Evolutionary conservation across 1,139 yeast species (phyloP).

Genomic region (Arxiozyma bovina): DNA sequence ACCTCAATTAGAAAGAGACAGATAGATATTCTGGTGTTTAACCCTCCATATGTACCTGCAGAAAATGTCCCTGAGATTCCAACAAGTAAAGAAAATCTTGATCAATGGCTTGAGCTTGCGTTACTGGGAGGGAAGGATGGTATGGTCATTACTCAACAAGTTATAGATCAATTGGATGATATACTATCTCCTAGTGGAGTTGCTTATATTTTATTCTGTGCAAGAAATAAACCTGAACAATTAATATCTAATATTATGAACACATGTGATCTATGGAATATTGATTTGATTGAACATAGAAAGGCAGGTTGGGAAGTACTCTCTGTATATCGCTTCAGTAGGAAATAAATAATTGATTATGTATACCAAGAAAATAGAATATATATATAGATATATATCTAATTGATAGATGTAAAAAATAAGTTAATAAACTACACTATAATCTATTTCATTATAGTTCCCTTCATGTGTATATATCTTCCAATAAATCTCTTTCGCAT

Average conservation of each 20-base stretch:
- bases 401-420: not conserved
- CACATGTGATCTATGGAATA: constrained; percentile 39
- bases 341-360: not conserved
- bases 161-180: constrained; percentile 44
- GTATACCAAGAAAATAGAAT: not conserved
- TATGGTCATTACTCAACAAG: constrained; percentile 67
- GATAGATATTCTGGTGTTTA: constrained; percentile 70
- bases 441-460: not conserved
- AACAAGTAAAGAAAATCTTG: constrained; percentile 34
- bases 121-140: constrained; percentile 84
- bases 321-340: constrained; percentile 49
- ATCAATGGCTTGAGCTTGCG: constrained; percentile 79
- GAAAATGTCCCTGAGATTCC: constrained; percentile 51
- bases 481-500: constrained; percentile 46
- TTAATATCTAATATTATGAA: constrained; percentile 33
- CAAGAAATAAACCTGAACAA: constrained; percentile 66
- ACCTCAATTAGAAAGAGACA: constrained; percentile 37
- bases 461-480: constrained; percentile 40
- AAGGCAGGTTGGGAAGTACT: constrained; percentile 98
- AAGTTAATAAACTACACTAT: not conserved
- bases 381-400: not conserved
- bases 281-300: constrained; percentile 44
- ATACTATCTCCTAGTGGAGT: constrained; percentile 50
- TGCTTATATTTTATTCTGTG: constrained; percentile 82
- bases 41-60: constrained; percentile 96